Evolutionary conservation across 2,329 filamentous ascomycete species (phyloP).

Genomic region (Metarhizium robertsii): DNA sequence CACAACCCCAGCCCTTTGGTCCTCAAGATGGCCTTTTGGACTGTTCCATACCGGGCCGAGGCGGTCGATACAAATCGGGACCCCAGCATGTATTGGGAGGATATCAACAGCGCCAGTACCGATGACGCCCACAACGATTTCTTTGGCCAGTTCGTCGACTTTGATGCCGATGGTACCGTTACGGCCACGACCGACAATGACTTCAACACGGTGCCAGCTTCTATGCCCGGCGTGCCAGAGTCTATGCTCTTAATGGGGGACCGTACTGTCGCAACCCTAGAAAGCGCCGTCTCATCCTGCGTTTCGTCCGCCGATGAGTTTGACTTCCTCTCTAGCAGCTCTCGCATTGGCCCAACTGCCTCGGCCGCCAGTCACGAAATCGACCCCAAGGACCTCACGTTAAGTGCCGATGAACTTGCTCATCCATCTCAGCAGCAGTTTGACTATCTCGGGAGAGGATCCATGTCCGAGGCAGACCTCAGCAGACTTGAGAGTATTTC

Average conservation of each 20-base stretch:
- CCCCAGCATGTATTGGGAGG: conserved; percentile 25
- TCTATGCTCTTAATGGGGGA: conserved; percentile 17
- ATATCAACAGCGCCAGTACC: conserved; percentile 18
- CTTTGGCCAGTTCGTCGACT: conserved; percentile 28
- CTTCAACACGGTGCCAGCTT: conserved; percentile 11
- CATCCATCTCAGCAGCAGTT: conserved; percentile 10
- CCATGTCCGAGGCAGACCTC: conserved; percentile 40
- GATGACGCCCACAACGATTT: conserved; percentile 23
- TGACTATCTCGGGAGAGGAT: conserved; percentile 21
- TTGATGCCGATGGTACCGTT: conserved; percentile 19
- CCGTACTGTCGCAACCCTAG: conserved; percentile 9
- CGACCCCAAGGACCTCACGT: conserved; percentile 18
- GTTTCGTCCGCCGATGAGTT: conserved; percentile 27
- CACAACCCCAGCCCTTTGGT: not conserved
- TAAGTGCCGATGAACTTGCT: conserved; percentile 7
- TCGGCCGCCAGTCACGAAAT: conserved; percentile 20
- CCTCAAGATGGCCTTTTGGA: conserved; percentile 25
- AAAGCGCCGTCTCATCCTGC: conserved; percentile 24
- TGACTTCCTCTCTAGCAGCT: conserved; percentile 26
- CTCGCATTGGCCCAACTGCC: conserved; percentile 16
- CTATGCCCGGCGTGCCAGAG: conserved; percentile 17
- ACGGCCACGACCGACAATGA: conserved; percentile 12
- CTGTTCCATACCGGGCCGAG: conserved; percentile 24
- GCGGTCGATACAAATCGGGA: conserved; percentile 24
- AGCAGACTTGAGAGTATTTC: conserved; percentile 37